Conservation (phyloP, 73 alveolate species). For the Tetrahymena malaccensis region DNA sequence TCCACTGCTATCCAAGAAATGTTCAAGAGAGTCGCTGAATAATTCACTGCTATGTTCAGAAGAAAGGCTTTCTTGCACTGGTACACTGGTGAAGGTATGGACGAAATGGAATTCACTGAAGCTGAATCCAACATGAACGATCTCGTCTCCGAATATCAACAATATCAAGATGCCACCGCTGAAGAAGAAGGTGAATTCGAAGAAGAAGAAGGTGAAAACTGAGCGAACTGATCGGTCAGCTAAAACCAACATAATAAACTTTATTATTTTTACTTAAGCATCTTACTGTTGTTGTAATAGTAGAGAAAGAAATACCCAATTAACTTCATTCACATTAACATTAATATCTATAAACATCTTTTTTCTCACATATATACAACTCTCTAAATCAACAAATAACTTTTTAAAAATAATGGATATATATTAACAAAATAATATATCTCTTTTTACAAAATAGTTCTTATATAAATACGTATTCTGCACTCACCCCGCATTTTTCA, state of each 20-base stretch:
- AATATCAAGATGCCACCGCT: conserved; percentile 93
- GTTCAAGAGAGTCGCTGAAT: conserved; percentile 97
- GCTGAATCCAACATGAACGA: conserved; percentile 96
- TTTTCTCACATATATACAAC: neutral
- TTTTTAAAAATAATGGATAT: neutral
- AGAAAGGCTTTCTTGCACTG: conserved; percentile 97
- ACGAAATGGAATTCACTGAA: conserved; percentile 91
- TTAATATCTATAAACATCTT: neutral
- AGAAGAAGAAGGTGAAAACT: conserved; percentile 35
- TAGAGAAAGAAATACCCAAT: neutral
- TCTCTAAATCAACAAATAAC: neutral
- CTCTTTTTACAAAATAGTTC: neutral
- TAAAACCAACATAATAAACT: neutral
- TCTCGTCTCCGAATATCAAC: conserved; percentile 91
- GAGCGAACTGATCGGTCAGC: neutral
- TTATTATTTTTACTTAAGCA: neutral
- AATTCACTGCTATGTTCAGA: conserved; percentile 97
- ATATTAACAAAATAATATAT: neutral
- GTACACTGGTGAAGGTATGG: conserved; percentile 96
- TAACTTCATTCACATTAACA: neutral
- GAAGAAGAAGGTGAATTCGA: conserved; percentile 78
- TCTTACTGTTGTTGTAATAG: neutral
- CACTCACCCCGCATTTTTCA: conserved; percentile 2
- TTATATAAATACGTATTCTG: neutral
- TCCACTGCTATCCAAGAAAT: conserved; percentile 95